phyloP scores from a whole-genome alignment of 345 rosid genomes.

The Salix exigua region DNA sequence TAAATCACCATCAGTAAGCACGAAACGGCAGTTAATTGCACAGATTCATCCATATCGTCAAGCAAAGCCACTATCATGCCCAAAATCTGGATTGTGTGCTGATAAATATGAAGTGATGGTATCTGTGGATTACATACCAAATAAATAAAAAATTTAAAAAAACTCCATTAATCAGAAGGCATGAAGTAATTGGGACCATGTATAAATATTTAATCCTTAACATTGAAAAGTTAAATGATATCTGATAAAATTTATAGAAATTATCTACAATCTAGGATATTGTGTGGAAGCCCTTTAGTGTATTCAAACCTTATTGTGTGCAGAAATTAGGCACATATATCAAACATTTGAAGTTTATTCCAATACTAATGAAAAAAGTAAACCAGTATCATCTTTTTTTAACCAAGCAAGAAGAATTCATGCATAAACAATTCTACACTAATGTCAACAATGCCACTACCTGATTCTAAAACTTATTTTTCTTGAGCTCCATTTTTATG shows the following conservation, averaged over 20 bases:
- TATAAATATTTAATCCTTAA: neutral
- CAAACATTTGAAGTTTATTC: too few relatives aligned
- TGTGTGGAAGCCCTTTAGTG: too few relatives aligned
- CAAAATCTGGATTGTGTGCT: constrained; percentile 74
- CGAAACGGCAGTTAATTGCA: constrained; percentile 88
- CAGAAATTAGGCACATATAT: too few relatives aligned
- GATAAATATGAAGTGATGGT: constrained; percentile 67
- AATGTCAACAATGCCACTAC: neutral
- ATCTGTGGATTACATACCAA: constrained; percentile 44
- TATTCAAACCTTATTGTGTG: too few relatives aligned
- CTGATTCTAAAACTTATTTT: neutral
- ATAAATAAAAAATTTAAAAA: neutral
- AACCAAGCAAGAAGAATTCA: neutral
- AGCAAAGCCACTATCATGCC: constrained; percentile 85
- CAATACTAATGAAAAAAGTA: too few relatives aligned
- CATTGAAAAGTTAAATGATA: neutral
- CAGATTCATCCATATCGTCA: constrained; percentile 83
- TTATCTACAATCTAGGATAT: too few relatives aligned
- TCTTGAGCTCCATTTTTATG: neutral
- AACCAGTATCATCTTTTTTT: neutral
- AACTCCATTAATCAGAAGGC: neutral
- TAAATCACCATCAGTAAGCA: constrained; percentile 65
- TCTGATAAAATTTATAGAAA: too few relatives aligned
- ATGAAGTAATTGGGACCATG: neutral
- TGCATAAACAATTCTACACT: neutral